Conservation (phyloP, 2,329 filamentous ascomycete species). For the Colletotrichum somersetense region DNA sequence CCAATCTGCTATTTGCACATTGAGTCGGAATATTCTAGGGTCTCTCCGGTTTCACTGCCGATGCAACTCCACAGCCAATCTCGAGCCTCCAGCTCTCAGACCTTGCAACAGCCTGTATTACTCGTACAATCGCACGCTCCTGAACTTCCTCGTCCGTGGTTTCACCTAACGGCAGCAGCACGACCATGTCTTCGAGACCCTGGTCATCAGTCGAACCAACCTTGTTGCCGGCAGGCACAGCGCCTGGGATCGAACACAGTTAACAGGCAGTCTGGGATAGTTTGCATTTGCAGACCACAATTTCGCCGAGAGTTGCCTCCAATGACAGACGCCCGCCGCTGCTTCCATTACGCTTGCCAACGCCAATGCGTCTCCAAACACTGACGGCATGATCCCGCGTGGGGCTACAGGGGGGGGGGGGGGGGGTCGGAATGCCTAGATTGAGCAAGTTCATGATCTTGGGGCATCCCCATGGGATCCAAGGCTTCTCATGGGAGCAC, state of each 20-base stretch:
- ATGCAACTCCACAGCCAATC: constrained; percentile 13
- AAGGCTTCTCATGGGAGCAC: constrained; percentile 4
- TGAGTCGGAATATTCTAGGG: constrained; percentile 27
- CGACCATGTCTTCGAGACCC: background rate
- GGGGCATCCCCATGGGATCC: constrained; percentile 9
- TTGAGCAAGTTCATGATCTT: constrained; percentile 22
- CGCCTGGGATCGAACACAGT: background rate
- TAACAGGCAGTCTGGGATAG: background rate
- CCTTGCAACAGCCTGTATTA: background rate
- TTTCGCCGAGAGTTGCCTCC: constrained; percentile 29
- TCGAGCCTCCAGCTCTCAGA: constrained; percentile 18
- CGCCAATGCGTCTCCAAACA: constrained; percentile 8
- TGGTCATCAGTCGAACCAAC: background rate
- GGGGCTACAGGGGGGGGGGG: constrained; percentile 13
- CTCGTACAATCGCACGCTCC: constrained; percentile 2
- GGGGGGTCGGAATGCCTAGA: constrained; percentile 15
- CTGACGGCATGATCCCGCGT: constrained; percentile 29
- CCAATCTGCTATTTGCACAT: constrained; percentile 23
- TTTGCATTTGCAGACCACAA: constrained; percentile 19
- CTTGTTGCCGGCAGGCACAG: background rate
- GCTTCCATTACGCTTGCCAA: constrained; percentile 28
- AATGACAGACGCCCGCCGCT: constrained; percentile 2
- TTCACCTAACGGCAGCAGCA: constrained; percentile 18
- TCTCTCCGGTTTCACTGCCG: constrained; percentile 30
- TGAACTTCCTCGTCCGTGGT: constrained; percentile 6